Evolutionary conservation across 1,284 basidiomycete species (phyloP), one percentile per base, ranked within the genome.

Genomic region (Puccinia coronata): DNA sequence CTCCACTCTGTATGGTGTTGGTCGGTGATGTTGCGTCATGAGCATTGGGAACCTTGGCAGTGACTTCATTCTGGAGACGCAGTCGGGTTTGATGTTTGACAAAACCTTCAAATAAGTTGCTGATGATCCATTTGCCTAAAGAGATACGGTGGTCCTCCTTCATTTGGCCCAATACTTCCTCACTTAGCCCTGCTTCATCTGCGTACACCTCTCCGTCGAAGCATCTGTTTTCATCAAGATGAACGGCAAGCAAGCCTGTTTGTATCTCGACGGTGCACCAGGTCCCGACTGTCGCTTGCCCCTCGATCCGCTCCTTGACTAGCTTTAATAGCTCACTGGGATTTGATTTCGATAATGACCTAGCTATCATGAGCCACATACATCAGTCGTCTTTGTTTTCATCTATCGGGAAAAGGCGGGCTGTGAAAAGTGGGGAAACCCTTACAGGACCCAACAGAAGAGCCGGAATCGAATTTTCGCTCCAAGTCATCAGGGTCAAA

Each of bases 131-230:
- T 49, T 84, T 83, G 65, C 83, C 85, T 16, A 84, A 82, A 51
- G 81, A 85, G 31, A 86, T 57, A 12, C 84, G 83, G 18, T 91
- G 89, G 84, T 98, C 96, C 70, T 95, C 93, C 69, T 88, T 90
- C 83, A 91, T 89, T 75, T 55, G 28, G 59, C 55, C 4, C 69
- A 57, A 34, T 8, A 69, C 23, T 31, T 75, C 39, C 82, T 77
- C 34, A 82, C 67, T 65, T 82, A 84, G 43, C 71, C 73, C 74
- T 82, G 14, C 82, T 82, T 99, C 96, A 86, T 98, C 96, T 3
- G 92, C 91, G 85, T 97, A 98, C 3, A 96, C 91, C 87, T 99
- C 97, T 14, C 94, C 93, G 82, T 98, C 95, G 86, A 98, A 98
- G 83, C 92, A 94, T 69, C 90, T 88, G 5, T 85, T 86, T 84